Base-by-base conservation (phyloP, 306 rosid genomes). In the Medicago arabica region DNA sequence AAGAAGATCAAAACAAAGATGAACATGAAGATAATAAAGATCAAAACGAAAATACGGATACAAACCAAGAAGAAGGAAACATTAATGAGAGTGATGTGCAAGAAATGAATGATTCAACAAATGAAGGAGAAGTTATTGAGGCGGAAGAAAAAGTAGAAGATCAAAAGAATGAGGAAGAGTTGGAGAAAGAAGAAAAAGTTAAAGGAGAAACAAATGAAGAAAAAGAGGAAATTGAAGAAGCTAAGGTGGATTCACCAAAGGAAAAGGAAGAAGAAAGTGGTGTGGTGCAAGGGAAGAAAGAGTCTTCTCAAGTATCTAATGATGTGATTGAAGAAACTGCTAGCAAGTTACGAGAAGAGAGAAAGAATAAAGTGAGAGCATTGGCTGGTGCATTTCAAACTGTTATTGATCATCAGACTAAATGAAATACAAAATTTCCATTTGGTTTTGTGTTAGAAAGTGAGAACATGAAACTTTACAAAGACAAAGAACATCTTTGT, bases 311-410 rank as follows among this genome's bases (percentile, higher is more conserved):
- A 8, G 77, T 86, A n/a, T 90, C 91, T 23, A 90, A 90, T 78
- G 88, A 84, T 51, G 91, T 83, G 63, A 92, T 90, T 11, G 96
- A 90, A 77, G 93, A 90, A 55, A 82, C 92, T 18, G 81, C 88
- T 0, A 75, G 55, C 67, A 92, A 86, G 87, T 80, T 87, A 3
- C 41, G 80, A 87, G 92, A 89, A 77, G 86, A 74, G 66, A 90
- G 92, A 74, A 87, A 78, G 85, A 96, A 89, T 77, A 90, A 83
- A 83, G 97, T 96, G 16, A 88, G 66, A 77, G 97, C 98, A 47
- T 76, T 96, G 83, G 99, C 91, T 67, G 99, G 96, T 13, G 99
- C 99, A 34, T 96, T 96, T 82, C 96, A 96, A 51, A 88, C 86
- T 51, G 99, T 90, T 76, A 96, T 96, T 55, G 97, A 96, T 47